A percentile compares a stretch with the other conserved stretches of the same genome.
Evolutionary conservation across 768 basidiomycete genomes (phyloP).

Genomic region (Xerocomellus chrysenteron): DNA sequence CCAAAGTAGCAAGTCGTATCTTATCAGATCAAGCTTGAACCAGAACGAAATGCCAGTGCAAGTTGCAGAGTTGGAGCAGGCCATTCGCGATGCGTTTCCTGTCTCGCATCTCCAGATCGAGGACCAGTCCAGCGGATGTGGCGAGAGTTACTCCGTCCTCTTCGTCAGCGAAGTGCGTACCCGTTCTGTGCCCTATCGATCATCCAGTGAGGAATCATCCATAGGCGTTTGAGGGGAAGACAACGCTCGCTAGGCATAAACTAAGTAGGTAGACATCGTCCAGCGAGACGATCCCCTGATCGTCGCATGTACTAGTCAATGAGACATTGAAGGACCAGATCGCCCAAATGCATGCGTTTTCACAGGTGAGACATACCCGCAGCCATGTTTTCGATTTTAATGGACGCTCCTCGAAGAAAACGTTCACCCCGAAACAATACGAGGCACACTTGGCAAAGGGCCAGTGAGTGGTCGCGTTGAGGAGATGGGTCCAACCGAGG

Average conservation of each 20-base stretch:
- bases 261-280: slow-evolving; percentile 46
- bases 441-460: slow-evolving; percentile 44
- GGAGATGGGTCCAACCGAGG: background rate
- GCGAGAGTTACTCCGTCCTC: slow-evolving; percentile 70
- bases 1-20: background rate
- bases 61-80: slow-evolving; percentile 52
- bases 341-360: slow-evolving; percentile 83
- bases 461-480: slow-evolving; percentile 1
- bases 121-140: slow-evolving; percentile 79
- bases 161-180: slow-evolving; percentile 71
- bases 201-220: background rate
- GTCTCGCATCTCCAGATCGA: slow-evolving; percentile 70
- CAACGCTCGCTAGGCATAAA: slow-evolving; percentile 73
- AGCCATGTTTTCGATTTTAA: background rate
- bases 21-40: slow-evolving; percentile 17
- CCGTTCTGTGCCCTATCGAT: background rate
- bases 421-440: slow-evolving; percentile 69
- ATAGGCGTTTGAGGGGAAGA: slow-evolving; percentile 76
- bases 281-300: background rate
- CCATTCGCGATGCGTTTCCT: slow-evolving; percentile 61
- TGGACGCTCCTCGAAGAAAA: slow-evolving; percentile 50
- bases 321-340: slow-evolving; percentile 73
- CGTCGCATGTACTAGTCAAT: slow-evolving; percentile 53
- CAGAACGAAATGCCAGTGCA: slow-evolving; percentile 57
- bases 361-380: slow-evolving; percentile 55